These are phyloP conservation scores for Cyberlindnera subsufficiens DNA, from an alignment of 805 yeast genomes.

Conservation along the genomic window DNA sequence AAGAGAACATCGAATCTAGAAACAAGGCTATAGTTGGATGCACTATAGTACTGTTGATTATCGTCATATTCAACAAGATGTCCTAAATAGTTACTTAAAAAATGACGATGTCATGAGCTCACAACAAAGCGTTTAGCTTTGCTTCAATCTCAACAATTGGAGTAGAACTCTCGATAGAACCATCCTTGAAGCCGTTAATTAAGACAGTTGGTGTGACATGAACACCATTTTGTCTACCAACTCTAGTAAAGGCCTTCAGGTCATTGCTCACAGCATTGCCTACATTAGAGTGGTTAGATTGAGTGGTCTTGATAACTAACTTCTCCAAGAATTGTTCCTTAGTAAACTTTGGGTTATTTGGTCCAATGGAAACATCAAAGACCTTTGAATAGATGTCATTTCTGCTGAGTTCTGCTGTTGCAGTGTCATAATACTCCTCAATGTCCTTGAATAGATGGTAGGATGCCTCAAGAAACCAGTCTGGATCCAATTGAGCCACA, in stretches of 20 bases:
- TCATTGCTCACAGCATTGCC: constrained; percentile 60
- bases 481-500: constrained; percentile 52
- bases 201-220: constrained; percentile 83
- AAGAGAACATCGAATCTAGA: constrained; percentile 3
- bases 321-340: constrained; percentile 27
- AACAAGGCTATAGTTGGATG: background rate
- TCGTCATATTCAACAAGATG: background rate
- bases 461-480: constrained; percentile 51
- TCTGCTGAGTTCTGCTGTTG: constrained; percentile 47
- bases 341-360: constrained; percentile 26
- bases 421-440: constrained; percentile 54
- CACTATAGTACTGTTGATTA: background rate
- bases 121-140: constrained; percentile 18
- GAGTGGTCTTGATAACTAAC: constrained; percentile 19
- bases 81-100: background rate
- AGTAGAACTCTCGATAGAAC: constrained; percentile 57
- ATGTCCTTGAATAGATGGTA: constrained; percentile 50
- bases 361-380: constrained; percentile 42
- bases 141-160: constrained; percentile 33
- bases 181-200: constrained; percentile 59
- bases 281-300: constrained; percentile 34
- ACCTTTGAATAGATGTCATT: constrained; percentile 49
- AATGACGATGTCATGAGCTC: background rate
- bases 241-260: constrained; percentile 66
- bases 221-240: constrained; percentile 69